phyloP scores from a whole-genome alignment of 352 stramenopile genomes.

The Lagenidium sp. region DNA sequence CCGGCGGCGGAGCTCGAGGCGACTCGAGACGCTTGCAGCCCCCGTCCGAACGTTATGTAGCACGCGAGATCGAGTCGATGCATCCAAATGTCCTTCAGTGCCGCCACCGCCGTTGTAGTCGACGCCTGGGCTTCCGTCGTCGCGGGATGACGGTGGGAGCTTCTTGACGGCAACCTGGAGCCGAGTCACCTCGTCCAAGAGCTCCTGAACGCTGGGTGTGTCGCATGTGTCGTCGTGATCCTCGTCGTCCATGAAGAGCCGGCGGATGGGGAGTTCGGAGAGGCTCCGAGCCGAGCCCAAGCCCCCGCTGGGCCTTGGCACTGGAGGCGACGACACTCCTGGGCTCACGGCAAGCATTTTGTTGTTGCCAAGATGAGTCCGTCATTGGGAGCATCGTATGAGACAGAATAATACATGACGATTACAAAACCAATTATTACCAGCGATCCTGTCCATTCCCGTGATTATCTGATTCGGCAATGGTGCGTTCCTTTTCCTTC shows the following conservation, averaged over 20 bases:
- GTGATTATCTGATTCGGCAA: no score
- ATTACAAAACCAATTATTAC: no score
- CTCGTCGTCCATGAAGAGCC: conserved; percentile 11
- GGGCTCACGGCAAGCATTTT: conserved; percentile 13
- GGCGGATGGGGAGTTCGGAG: conserved; percentile 19
- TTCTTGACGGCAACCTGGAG: conserved; percentile 31
- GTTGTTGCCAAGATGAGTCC: no score
- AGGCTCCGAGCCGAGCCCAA: conserved; percentile 9
- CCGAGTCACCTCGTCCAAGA: conserved; percentile 36
- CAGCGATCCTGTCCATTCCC: conserved; percentile 1
- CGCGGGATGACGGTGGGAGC: no score
- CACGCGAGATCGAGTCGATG: no score
- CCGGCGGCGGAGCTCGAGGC: conserved; percentile 3
- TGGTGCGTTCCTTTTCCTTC: no score
- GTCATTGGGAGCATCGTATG: not conserved
- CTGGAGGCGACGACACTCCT: conserved; percentile 7
- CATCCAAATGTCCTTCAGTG: no score
- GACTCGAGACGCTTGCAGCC: conserved; percentile 9
- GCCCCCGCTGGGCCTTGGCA: not conserved
- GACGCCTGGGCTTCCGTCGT: no score
- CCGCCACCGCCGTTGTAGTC: no score
- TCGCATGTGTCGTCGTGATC: conserved; percentile 14
- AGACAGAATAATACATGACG: no score
- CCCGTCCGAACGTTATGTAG: no score
- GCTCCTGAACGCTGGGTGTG: conserved; percentile 42